A percentile compares a stretch with the other conserved stretches of the same genome.
Evolutionary conservation across 2,329 filamentous ascomycete genomes (phyloP).

Genomic region (Colletotrichum higginsianum): DNA sequence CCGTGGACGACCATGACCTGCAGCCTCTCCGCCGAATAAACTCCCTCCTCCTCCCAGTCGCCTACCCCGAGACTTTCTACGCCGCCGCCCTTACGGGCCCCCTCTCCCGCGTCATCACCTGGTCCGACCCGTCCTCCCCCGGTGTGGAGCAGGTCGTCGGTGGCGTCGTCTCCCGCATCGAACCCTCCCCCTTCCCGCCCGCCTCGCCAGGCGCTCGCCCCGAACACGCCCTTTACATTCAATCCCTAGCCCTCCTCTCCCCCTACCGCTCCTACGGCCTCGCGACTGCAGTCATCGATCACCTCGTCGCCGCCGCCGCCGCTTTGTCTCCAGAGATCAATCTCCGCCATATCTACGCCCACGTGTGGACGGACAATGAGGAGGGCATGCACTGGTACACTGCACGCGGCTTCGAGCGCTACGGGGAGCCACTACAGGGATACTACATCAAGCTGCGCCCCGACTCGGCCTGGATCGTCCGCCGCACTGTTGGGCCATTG

Average conservation of each 20-base stretch:
- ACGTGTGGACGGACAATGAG: slow-evolving; percentile 78
- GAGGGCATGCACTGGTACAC: slow-evolving; percentile 76
- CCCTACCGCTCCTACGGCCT: slow-evolving; percentile 75
- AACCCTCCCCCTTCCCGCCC: slow-evolving; percentile 58
- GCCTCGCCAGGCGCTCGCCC: slow-evolving; percentile 47
- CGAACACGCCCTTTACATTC: slow-evolving; percentile 72
- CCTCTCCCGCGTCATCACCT: slow-evolving; percentile 74
- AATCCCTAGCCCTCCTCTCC: slow-evolving; percentile 74
- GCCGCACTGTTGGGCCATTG: slow-evolving; percentile 57
- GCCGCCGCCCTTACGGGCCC: slow-evolving; percentile 64
- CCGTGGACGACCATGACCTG: slow-evolving; percentile 66
- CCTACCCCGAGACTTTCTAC: slow-evolving; percentile 77
- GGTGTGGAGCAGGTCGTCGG: slow-evolving; percentile 65
- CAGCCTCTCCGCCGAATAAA: slow-evolving; percentile 75
- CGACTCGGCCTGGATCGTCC: slow-evolving; percentile 73
- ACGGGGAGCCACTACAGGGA: slow-evolving; percentile 63
- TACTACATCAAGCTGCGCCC: slow-evolving; percentile 77
- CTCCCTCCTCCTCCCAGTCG: slow-evolving; percentile 74
- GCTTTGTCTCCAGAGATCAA: slow-evolving; percentile 54
- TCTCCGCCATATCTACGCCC: slow-evolving; percentile 69
- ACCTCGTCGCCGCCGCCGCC: slow-evolving; percentile 61
- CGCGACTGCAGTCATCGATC: slow-evolving; percentile 69
- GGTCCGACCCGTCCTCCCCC: slow-evolving; percentile 59
- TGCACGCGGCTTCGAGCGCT: slow-evolving; percentile 68
- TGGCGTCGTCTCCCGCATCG: slow-evolving; percentile 74